phyloP scores from a whole-genome alignment of 2,329 filamentous ascomycete species.

The Diaporthe longicolla region DNA sequence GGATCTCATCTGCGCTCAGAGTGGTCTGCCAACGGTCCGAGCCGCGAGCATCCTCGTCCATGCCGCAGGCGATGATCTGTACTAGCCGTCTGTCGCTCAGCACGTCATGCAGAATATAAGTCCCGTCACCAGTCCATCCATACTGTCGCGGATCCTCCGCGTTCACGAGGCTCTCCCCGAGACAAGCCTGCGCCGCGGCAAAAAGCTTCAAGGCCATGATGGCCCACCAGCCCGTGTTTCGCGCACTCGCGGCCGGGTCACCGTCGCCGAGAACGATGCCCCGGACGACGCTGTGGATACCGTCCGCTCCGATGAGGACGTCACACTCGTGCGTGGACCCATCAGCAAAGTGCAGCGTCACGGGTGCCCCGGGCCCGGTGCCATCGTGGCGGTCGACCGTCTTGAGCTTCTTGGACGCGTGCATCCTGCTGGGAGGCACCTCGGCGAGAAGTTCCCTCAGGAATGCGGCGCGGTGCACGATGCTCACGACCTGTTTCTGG shows the following conservation, averaged over 20 bases:
- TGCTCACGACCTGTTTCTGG: slow-evolving; percentile 41
- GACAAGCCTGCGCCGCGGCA: background rate
- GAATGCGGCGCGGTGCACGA: slow-evolving; percentile 44
- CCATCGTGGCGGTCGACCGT: slow-evolving; percentile 29
- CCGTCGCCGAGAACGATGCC: slow-evolving; percentile 51
- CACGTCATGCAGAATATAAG: slow-evolving; percentile 43
- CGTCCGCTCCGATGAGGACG: slow-evolving; percentile 56
- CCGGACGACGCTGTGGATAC: slow-evolving; percentile 55
- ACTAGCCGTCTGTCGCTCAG: slow-evolving; percentile 38
- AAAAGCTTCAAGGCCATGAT: slow-evolving; percentile 45
- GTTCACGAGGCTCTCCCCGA: slow-evolving; percentile 43
- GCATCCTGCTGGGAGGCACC: slow-evolving; percentile 44
- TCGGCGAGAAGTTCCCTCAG: slow-evolving; percentile 44
- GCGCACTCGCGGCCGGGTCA: slow-evolving; percentile 44
- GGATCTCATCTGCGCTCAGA: slow-evolving; percentile 44
- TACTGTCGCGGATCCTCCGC: slow-evolving; percentile 46
- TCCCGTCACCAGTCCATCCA: slow-evolving; percentile 44
- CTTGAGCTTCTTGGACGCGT: slow-evolving; percentile 46
- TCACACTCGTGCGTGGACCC: slow-evolving; percentile 49
- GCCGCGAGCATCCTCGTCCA: slow-evolving; percentile 16
- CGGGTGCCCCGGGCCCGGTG: slow-evolving; percentile 1
- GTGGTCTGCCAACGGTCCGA: slow-evolving; percentile 29
- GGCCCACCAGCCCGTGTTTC: slow-evolving; percentile 45
- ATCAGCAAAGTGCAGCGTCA: slow-evolving; percentile 46
- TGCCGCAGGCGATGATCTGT: slow-evolving; percentile 42